Evolutionary conservation across 305 asterid species (phyloP).

Genomic region (Solanum aculeatissimum): DNA sequence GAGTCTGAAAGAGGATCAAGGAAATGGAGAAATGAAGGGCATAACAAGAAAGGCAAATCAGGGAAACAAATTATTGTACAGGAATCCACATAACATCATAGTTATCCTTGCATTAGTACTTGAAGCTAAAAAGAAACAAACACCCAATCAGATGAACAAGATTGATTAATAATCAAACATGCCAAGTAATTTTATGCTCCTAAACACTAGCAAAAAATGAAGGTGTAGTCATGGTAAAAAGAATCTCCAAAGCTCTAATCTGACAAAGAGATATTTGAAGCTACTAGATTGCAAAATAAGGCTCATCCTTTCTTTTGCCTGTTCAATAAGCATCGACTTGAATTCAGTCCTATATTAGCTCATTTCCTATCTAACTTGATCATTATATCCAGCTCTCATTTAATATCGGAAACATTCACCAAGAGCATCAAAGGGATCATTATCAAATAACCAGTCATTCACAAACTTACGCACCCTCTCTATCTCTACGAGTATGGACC

Average conservation of each 20-base stretch:
- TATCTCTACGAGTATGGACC: not conserved
- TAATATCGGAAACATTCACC: not conserved
- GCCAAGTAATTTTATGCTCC: not conserved
- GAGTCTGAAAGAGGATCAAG: not conserved
- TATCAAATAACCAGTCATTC: not conserved
- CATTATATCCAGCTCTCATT: not conserved
- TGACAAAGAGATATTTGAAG: not conserved
- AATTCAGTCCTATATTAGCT: not conserved
- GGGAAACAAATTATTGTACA: not conserved
- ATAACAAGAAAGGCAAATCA: not conserved
- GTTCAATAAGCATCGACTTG: not conserved
- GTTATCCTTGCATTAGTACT: not conserved
- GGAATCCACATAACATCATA: not conserved
- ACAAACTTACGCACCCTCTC: not conserved
- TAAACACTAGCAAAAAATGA: not conserved
- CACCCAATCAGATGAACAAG: not conserved
- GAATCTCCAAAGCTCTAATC: not conserved
- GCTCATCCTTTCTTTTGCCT: not conserved
- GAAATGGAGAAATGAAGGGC: not conserved
- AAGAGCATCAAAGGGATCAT: not conserved
- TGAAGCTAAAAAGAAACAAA: not conserved
- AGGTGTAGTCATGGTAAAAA: not conserved
- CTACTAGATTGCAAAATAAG: not conserved
- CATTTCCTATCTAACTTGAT: not conserved
- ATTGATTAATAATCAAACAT: not conserved